Percentiles rank a stretch among this genome's conserved stretches.
phyloP scores from a whole-genome alignment of 345 rosid species.

The Arabis alpina region DNA sequence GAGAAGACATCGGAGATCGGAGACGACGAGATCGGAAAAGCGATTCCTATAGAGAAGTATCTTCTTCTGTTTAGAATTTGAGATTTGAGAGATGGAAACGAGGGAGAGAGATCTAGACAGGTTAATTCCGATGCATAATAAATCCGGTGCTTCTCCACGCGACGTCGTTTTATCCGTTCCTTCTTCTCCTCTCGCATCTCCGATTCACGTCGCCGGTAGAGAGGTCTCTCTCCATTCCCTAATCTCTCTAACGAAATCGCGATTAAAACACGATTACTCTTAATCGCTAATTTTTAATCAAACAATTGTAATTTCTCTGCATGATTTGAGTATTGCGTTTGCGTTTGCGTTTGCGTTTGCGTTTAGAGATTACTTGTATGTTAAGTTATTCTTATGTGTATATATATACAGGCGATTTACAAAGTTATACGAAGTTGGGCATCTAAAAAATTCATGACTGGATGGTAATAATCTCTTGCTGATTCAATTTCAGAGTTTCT shows the following conservation, averaged over 20 bases:
- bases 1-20: constrained; percentile 30
- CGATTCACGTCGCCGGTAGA: constrained; percentile 57
- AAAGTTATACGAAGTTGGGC: constrained; percentile 76
- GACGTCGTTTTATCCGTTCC: constrained; percentile 45
- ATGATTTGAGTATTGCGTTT: constrained; percentile 4
- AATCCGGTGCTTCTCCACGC: constrained; percentile 32
- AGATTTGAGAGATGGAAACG: constrained; percentile 45
- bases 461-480: constrained; percentile 52
- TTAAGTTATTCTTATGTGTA: constrained; percentile 16
- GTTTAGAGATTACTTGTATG: constrained; percentile 34
- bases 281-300: background rate
- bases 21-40: constrained; percentile 10
- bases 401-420: constrained; percentile 52
- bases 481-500: background rate
- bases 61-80: background rate
- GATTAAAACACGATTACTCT: background rate
- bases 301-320: background rate
- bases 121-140: constrained; percentile 52
- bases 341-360: constrained; percentile 13
- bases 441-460: constrained; percentile 72
- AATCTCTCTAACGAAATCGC: background rate
- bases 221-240: constrained; percentile 46
- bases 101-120: constrained; percentile 57
- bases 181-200: constrained; percentile 44
- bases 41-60: background rate